A percentile compares a stretch with the other conserved stretches of the same genome.
Conservation (phyloP, 164 flowering plant species). For the Tetracentron sinense region DNA sequence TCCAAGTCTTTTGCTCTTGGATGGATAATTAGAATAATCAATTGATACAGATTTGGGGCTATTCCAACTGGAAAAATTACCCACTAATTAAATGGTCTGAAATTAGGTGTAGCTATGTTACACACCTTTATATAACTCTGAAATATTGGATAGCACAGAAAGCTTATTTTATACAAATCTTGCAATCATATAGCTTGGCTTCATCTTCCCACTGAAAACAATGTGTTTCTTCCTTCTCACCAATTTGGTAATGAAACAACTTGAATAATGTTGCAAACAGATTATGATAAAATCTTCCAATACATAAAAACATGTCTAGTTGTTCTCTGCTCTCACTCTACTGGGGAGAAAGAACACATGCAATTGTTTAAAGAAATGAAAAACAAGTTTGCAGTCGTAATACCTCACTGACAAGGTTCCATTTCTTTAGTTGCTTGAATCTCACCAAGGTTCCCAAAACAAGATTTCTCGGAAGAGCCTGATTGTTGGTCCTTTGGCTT, state of each 20-base stretch:
- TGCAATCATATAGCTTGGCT: not conserved
- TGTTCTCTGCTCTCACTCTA: not conserved
- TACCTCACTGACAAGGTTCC: slow-evolving; percentile 95
- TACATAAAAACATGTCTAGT: not conserved
- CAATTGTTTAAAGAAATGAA: too few relatives aligned
- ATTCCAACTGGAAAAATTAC: not conserved
- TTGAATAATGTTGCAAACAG: not conserved
- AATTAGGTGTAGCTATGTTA: not conserved
- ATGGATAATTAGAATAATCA: not conserved
- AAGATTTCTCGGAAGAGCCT: slow-evolving; percentile 64
- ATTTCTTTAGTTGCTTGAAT: slow-evolving; percentile 90
- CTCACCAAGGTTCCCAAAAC: slow-evolving; percentile 83
- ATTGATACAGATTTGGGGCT: too few relatives aligned
- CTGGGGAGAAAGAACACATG: too few relatives aligned
- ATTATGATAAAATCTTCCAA: not conserved
- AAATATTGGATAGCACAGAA: not conserved
- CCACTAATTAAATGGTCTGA: not conserved
- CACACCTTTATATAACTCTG: not conserved
- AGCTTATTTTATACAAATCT: not conserved
- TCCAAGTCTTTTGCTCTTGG: not conserved
- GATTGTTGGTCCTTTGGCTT: slow-evolving; percentile 34
- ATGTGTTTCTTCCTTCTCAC: not conserved
- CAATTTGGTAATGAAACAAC: not conserved
- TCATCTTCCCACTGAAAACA: not conserved
- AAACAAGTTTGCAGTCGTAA: not conserved